Evolutionary conservation across 208 protist species (phyloP), one percentile per base, ranked within the genome.

Genomic region (Trichomonas vaginalis): DNA sequence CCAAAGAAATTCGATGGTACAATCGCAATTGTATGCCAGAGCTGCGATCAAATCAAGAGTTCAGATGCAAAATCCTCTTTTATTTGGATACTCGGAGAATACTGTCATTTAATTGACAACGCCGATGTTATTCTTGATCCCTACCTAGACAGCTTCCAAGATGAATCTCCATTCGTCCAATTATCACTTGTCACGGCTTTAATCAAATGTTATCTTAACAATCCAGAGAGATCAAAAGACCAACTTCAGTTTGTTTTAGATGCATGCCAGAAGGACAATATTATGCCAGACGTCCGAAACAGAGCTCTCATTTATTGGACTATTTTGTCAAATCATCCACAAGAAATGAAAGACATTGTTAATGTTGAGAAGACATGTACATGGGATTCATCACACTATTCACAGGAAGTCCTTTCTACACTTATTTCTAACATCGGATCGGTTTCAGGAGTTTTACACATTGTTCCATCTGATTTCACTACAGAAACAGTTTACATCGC

Each of bases 81-180:
- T 40, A 70, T 92, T 82, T 96, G 95, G 82, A 62, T 87, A 0
- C 45, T 96, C 37, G 95, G 95, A 4, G 96, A 99, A 97, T 99
- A 99, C 96, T 98, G 98, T 61, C 98, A 99, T 96, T 98, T 98
- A 83, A 98, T 99, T 95, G 98, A 98, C 47, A 98, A 99, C 97
- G 98, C 98, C n/a, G 98, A 97, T 83, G 97, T 98, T 56, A 97
- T 99, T n/a, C 97, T 99, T 88, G 97, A 98, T 79, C 96, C 46
- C 23, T 95, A 39, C 37, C 32, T 95, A 6, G 88, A 95, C 39
- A 95, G 8, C 23, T 95, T 95, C n/a, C n/a, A 70, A 45, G 88
- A 95, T 46, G 45, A 61, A 40, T n/a, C 17, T 0, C 37, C 49
- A 27, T 4, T 35, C 42, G 88, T 95, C 0, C 88, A 95, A 95